phyloP scores from a whole-genome alignment of 345 rosid species.

The Triadica sebifera region DNA sequence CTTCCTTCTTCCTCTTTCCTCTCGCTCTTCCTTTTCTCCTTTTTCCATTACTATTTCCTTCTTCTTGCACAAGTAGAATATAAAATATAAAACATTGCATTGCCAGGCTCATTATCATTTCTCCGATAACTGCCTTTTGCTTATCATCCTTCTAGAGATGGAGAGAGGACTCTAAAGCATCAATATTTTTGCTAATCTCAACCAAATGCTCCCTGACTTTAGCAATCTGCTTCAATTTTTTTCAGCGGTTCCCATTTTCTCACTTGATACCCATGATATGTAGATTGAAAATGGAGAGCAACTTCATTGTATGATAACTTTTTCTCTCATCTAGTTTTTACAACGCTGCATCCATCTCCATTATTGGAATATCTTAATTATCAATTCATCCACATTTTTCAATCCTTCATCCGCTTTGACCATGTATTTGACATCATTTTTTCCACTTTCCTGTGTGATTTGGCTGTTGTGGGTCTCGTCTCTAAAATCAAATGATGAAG shows the following conservation, averaged over 20 bases:
- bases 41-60: too few relatives aligned
- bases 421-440: background rate
- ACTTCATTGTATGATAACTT: constrained; percentile 48
- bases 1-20: too few relatives aligned
- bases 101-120: constrained; percentile 67
- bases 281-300: constrained; percentile 52
- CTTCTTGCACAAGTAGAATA: background rate
- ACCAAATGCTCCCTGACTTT: constrained; percentile 40
- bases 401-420: background rate
- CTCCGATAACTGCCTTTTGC: constrained; percentile 47
- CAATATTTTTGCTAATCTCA: constrained; percentile 45
- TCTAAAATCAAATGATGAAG: background rate
- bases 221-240: constrained; percentile 63
- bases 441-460: background rate
- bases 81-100: background rate
- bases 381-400: constrained; percentile 1
- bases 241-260: constrained; percentile 59
- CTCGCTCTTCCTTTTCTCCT: too few relatives aligned
- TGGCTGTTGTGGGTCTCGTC: constrained; percentile 11
- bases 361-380: constrained; percentile 4
- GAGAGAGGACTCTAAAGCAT: constrained; percentile 34
- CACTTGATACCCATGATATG: constrained; percentile 57
- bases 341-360: background rate
- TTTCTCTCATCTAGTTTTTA: constrained; percentile 10
- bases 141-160: constrained; percentile 29